These are phyloP conservation scores for Orbilia brochopaga DNA, from an alignment of 2,329 filamentous ascomycete genomes.

Conservation along the genomic window DNA sequence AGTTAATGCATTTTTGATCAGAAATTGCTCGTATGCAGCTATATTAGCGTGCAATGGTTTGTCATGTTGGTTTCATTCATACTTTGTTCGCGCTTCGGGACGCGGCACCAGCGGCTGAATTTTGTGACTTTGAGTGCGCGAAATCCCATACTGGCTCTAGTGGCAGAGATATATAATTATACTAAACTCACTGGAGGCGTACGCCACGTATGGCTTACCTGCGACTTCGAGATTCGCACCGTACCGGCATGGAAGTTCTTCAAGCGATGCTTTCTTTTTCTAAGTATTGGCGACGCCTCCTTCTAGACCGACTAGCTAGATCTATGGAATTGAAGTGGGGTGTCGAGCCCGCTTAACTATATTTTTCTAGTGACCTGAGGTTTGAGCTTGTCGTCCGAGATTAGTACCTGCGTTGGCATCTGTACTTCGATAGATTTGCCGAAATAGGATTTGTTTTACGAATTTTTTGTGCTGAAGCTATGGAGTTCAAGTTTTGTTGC, in stretches of 20 bases:
- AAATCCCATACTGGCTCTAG: neutral
- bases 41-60: too few species aligned
- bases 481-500: too few species aligned
- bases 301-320: neutral
- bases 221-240: conserved; percentile 18
- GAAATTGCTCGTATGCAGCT: too few species aligned
- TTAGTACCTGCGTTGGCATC: conserved; percentile 3
- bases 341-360: neutral
- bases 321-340: neutral
- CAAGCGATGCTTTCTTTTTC: neutral
- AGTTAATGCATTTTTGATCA: too few species aligned
- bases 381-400: neutral
- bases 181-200: neutral
- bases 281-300: neutral
- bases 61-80: too few species aligned
- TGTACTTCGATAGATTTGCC: conserved; percentile 1
- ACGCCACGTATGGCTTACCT: conserved; percentile 14
- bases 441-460: neutral
- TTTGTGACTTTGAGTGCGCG: neutral
- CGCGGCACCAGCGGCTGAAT: too few species aligned
- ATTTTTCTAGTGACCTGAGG: neutral
- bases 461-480: too few species aligned
- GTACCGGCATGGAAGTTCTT: conserved; percentile 28
- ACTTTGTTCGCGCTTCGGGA: too few species aligned
- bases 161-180: neutral